Conservation (phyloP, 2,329 filamentous ascomycete genomes). For the Paracoccidioides lutzii region DNA sequence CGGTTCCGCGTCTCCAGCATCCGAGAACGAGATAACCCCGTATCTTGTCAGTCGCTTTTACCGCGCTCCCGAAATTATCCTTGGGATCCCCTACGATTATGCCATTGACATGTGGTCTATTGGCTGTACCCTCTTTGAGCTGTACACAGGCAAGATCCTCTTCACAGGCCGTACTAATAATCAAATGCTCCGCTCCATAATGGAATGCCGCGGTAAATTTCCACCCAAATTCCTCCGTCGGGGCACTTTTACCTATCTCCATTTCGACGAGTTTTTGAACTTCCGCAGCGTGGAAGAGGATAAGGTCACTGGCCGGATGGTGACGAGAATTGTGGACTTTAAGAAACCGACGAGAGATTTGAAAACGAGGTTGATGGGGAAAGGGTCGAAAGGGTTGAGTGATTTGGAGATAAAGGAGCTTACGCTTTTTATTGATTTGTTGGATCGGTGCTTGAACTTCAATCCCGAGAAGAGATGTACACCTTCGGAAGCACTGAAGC, state of each 20-base stretch:
- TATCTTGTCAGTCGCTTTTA: slow-evolving; percentile 97
- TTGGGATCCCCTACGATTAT: slow-evolving; percentile 92
- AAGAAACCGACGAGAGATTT: slow-evolving; percentile 69
- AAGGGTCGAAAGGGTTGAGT: slow-evolving; percentile 49
- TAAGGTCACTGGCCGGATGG: slow-evolving; percentile 70
- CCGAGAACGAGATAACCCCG: slow-evolving; percentile 82
- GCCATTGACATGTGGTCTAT: slow-evolving; percentile 96
- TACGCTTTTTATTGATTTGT: slow-evolving; percentile 68
- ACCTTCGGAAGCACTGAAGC: slow-evolving; percentile 70
- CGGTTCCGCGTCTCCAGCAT: slow-evolving; percentile 84
- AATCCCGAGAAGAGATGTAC: slow-evolving; percentile 90
- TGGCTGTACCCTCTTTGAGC: slow-evolving; percentile 89
- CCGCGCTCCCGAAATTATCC: slow-evolving; percentile 88
- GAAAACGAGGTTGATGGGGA: slow-evolving; percentile 60
- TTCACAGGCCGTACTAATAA: slow-evolving; percentile 96
- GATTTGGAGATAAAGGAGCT: slow-evolving; percentile 66
- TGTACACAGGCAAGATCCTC: slow-evolving; percentile 94
- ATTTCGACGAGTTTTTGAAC: slow-evolving; percentile 75
- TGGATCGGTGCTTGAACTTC: slow-evolving; percentile 76
- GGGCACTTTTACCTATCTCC: slow-evolving; percentile 59
- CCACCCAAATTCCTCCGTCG: slow-evolving; percentile 79
- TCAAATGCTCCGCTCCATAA: slow-evolving; percentile 91
- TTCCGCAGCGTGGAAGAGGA: slow-evolving; percentile 79
- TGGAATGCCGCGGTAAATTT: slow-evolving; percentile 89
- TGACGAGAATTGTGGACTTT: slow-evolving; percentile 33